A percentile compares a stretch with the other conserved stretches of the same genome.
These are phyloP conservation scores for Wallacemonas rigidus DNA, from an alignment of 208 protist genomes.

Conservation along the genomic window DNA sequence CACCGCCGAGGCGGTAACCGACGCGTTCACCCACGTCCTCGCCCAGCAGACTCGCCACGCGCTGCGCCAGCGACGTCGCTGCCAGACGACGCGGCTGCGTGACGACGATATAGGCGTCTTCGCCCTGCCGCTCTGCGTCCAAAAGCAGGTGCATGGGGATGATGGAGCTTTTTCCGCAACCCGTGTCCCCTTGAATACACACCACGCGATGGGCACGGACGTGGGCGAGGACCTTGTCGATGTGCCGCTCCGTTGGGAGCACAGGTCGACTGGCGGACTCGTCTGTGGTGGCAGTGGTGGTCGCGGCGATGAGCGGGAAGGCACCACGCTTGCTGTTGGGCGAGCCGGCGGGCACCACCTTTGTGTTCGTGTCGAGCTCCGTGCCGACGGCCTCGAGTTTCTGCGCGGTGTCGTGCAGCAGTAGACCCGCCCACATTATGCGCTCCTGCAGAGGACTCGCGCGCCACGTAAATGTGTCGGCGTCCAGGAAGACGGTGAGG, in stretches of 20 bases:
- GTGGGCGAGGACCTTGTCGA: slow-evolving; percentile 11
- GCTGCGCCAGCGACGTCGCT: slow-evolving; percentile 30
- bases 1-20: slow-evolving; percentile 58
- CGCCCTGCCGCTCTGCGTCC: slow-evolving; percentile 4
- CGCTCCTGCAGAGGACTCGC: slow-evolving; percentile 16
- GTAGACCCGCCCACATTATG: slow-evolving; percentile 13
- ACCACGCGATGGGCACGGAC: slow-evolving; percentile 21
- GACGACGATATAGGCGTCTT: slow-evolving; percentile 25
- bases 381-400: slow-evolving; percentile 18
- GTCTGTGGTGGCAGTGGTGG: neutral
- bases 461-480: neutral
- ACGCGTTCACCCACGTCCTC: slow-evolving; percentile 26
- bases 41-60: slow-evolving; percentile 26
- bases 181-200: slow-evolving; percentile 38
- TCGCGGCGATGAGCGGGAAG: slow-evolving; percentile 10
- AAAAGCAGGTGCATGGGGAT: slow-evolving; percentile 44
- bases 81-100: slow-evolving; percentile 59
- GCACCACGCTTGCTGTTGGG: neutral
- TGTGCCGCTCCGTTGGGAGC: slow-evolving; percentile 24
- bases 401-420: slow-evolving; percentile 16
- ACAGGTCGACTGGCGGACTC: neutral
- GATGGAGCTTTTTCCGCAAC: slow-evolving; percentile 44
- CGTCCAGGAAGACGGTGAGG: neutral
- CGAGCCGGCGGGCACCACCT: neutral
- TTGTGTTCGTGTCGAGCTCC: neutral